Evolutionary conservation across 2,329 filamentous ascomycete genomes (phyloP).

Genomic region (Trichoderma atroviride): DNA sequence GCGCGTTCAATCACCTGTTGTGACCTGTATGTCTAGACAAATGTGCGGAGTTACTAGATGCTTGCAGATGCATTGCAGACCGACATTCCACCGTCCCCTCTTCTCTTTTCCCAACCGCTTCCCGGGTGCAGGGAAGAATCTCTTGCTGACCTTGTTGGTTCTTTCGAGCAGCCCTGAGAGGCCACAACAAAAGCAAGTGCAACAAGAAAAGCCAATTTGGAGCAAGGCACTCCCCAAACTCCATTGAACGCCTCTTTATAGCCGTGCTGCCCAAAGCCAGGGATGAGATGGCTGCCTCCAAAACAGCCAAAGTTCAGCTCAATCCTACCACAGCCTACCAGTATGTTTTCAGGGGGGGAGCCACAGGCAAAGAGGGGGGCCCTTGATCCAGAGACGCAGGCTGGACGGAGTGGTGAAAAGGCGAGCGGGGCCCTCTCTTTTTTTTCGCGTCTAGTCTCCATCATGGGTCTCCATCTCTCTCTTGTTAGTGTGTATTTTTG

Average conservation of each 20-base stretch:
- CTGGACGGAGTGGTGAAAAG: slow-evolving; percentile 1
- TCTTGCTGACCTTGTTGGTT: not conserved
- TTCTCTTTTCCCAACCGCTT: not conserved
- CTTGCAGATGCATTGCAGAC: slow-evolving; percentile 19
- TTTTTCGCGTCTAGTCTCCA: slow-evolving; percentile 11
- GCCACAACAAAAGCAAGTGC: not conserved
- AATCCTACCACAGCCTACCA: not conserved
- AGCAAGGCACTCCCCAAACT: not conserved
- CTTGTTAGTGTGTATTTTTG: slow-evolving; percentile 7
- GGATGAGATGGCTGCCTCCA: not conserved
- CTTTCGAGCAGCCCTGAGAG: not conserved
- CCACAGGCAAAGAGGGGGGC: slow-evolving; percentile 19
- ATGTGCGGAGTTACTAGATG: slow-evolving; percentile 5
- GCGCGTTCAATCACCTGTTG: not conserved
- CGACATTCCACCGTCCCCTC: slow-evolving; percentile 17
- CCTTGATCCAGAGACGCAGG: slow-evolving; percentile 6
- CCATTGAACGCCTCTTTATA: not conserved
- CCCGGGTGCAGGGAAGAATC: not conserved
- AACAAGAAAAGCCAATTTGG: not conserved
- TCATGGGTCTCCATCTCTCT: slow-evolving; percentile 16
- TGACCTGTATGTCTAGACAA: not conserved
- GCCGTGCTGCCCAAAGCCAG: not conserved
- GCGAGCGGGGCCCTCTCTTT: slow-evolving; percentile 6
- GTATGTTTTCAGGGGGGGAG: slow-evolving; percentile 14
- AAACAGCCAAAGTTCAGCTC: not conserved